phyloP scores from a whole-genome alignment of 176 grass and related monocot species.

The Lolium perenne region DNA sequence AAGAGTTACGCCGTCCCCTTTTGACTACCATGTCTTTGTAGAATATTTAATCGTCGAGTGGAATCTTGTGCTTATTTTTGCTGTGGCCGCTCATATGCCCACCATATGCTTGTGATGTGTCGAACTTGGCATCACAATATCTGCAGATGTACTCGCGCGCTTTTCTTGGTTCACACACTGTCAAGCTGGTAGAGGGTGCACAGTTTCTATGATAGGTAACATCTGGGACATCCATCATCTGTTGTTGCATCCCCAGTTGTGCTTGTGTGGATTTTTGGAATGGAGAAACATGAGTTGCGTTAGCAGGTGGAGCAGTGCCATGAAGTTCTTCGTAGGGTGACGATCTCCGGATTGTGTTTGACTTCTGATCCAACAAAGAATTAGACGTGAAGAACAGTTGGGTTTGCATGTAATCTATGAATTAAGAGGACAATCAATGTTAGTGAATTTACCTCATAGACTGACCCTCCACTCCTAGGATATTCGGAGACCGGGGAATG shows the following conservation, averaged over 20 bases:
- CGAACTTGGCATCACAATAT: neutral
- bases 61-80: neutral
- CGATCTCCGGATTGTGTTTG: neutral
- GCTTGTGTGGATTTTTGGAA: neutral
- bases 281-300: neutral
- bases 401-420: neutral
- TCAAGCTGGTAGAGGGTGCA: neutral
- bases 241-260: neutral
- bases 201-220: neutral
- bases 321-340: neutral
- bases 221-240: neutral
- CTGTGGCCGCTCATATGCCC: neutral
- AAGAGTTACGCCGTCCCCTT: neutral
- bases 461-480: too few relatives aligned
- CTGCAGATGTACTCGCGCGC: neutral
- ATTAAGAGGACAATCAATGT: neutral
- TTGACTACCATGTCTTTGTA: too few relatives aligned
- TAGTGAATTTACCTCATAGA: neutral
- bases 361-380: neutral
- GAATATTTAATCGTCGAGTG: neutral
- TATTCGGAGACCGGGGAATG: too few relatives aligned
- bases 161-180: neutral
- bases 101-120: neutral
- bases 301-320: neutral
- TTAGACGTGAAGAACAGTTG: neutral